Percentiles rank a stretch among this genome's conserved stretches.
Evolutionary conservation across 2,329 filamentous ascomycete species (phyloP).

Genomic region (Fusarium bulbicola): DNA sequence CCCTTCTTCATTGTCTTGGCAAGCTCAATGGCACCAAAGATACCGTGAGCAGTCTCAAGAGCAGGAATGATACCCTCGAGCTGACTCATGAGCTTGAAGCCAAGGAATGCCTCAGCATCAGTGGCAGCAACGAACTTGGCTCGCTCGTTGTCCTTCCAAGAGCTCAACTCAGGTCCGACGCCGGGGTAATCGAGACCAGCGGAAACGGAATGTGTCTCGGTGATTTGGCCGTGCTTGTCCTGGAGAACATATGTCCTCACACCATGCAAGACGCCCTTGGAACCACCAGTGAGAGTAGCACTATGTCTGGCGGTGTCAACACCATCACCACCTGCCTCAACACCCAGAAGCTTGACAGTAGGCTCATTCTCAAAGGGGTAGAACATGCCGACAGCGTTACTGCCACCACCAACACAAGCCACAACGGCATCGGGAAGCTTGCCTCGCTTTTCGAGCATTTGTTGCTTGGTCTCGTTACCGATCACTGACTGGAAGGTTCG

Average conservation of each 20-base stretch:
- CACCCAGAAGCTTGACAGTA: constrained; percentile 87
- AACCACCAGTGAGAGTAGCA: constrained; percentile 85
- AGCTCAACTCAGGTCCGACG: constrained; percentile 89
- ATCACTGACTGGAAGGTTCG: constrained; percentile 98
- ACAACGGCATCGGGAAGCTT: constrained; percentile 96
- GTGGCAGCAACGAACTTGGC: constrained; percentile 92
- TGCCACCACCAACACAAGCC: constrained; percentile 94
- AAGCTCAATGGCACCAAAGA: constrained; percentile 87
- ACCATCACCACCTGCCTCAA: constrained; percentile 95
- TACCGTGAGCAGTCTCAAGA: constrained; percentile 90
- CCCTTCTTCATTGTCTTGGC: constrained; percentile 92
- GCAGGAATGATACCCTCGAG: constrained; percentile 97
- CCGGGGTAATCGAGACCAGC: constrained; percentile 97
- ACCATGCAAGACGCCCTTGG: constrained; percentile 93
- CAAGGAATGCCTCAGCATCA: constrained; percentile 87
- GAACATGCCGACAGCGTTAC: constrained; percentile 98
- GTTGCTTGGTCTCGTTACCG: constrained; percentile 90
- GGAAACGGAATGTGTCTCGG: constrained; percentile 94
- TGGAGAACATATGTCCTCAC: constrained; percentile 96
- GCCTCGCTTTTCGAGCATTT: constrained; percentile 84
- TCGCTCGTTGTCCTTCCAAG: constrained; percentile 90
- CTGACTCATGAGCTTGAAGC: constrained; percentile 85
- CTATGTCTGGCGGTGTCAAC: constrained; percentile 86
- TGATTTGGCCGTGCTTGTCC: constrained; percentile 90
- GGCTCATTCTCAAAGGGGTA: constrained; percentile 91